A percentile compares a stretch with the other conserved stretches of the same genome.
Conservation (phyloP, 2,329 filamentous ascomycete genomes). For the Diaporthe amygdali region DNA sequence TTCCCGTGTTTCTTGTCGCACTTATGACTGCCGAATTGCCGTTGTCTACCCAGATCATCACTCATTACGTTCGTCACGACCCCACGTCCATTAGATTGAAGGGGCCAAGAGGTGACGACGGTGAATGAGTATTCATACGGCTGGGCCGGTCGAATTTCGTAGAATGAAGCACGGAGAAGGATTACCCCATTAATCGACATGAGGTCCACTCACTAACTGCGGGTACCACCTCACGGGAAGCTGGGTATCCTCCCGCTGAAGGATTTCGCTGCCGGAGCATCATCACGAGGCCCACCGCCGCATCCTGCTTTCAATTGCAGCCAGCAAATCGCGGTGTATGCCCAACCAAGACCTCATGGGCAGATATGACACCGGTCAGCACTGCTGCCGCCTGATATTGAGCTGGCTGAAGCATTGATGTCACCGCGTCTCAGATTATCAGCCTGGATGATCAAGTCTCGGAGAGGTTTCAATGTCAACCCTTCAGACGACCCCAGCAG, state of each 20-base stretch:
- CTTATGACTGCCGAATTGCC: not conserved
- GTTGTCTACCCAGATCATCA: not conserved
- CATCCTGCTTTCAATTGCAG: not conserved
- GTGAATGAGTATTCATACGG: not conserved
- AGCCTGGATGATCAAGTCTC: not conserved
- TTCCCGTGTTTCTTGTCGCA: not conserved
- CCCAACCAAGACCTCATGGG: not conserved
- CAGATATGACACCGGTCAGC: not conserved
- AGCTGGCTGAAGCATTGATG: not conserved
- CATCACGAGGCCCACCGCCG: not conserved
- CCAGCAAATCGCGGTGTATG: not conserved
- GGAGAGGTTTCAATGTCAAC: not conserved
- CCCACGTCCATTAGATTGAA: not conserved
- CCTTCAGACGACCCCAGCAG: not conserved
- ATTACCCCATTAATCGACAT: not conserved
- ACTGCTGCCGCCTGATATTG: not conserved
- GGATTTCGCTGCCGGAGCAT: not conserved
- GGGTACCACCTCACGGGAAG: not conserved
- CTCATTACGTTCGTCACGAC: not conserved
- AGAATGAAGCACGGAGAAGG: conserved; percentile 1
- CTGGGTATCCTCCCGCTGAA: not conserved
- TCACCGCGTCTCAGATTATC: not conserved
- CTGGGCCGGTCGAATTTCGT: not conserved
- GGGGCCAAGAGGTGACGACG: not conserved
- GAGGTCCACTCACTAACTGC: not conserved